Evolutionary conservation across 2,329 filamentous ascomycete genomes (phyloP), one percentile per base, ranked within the genome.

Genomic region (Magnaporthiopsis incrustans): DNA sequence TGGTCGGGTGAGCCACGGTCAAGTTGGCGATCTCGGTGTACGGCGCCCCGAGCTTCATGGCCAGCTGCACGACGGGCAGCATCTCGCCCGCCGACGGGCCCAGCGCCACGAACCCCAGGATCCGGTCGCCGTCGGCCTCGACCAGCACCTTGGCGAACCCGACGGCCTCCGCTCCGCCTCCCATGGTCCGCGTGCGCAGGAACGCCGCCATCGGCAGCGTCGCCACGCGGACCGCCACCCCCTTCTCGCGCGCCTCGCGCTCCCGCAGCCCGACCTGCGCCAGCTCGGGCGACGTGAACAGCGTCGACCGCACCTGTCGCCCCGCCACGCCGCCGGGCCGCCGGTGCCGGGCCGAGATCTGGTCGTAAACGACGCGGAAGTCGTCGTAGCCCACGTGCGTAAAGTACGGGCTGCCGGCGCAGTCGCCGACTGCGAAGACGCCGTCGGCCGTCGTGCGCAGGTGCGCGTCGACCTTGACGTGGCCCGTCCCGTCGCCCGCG

Each of bases 101-200:
- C 26, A 69, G 44, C 4, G 66, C 67, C 26, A 64, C 67, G 50
- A 69, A 67, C 7, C 67, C 65, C 33, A 69, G 32, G 58, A 69
- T 67, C 10, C 33, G 50, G 57, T 69, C 67, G 10, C 62, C 62
- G 18, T 61, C 53, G 6, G 62, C 64, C 61, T 65, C 64, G 25
- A 65, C 60, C 30, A 65, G 59, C 10, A 26, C 44, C 56, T 65
- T 65, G 4, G 64, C 64, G 30, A 63, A 65, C 14, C 64, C 64
- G 18, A 44, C 26, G 25, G 61, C 57, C 25, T 57, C 62, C 5
- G 38, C 38, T 1, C 38, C 38, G 12, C 38, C 15, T 15, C 64
- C 64, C n/a, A 50, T 18, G 27, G 64, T 64, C 18, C 61, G 38
- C 4, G 61, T 59, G n/a, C 64, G 61, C 57, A 65, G 59, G 56